Base-by-base conservation (phyloP, 1,284 basidiomycete genomes). In the Ustilago shanxiensis region DNA sequence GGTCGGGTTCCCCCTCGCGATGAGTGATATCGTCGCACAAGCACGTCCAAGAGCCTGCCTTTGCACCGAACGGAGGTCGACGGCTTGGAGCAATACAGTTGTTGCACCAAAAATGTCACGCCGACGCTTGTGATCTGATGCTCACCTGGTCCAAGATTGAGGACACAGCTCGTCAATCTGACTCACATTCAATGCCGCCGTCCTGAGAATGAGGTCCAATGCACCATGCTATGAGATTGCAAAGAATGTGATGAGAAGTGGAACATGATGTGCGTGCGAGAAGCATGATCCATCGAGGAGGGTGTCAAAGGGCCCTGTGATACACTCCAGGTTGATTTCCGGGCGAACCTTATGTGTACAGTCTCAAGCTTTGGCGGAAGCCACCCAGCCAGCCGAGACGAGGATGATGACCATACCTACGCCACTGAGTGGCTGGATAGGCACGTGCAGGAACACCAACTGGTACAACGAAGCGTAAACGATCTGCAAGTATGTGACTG, bases 371-470 rank as follows among this genome's bases (percentile, higher is more conserved):
- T 77, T 77, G 47, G 54, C 72, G 18, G 73, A 52, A 13, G 67
- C 71, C 2, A 81, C 72, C 72, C 76, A 81, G 11, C 61, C 73
- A 2, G 77, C 78, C 4, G 79, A 60, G 16, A 65, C 22, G 20
- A 81, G 63, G 54, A 81, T 79, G 63, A 81, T 47, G 49, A 55
- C 61, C 56, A 74, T 72, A 1, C 79, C 79, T 6, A 76, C 22
- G 10, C 59, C 73, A 47, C 74, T 77, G 20, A 81, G 61, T 7
- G 72, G 74, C 35, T 72, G 67, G 10, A 79, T 65, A 1, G 74
- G 74, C 9, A 60, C 57, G 26, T 79, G 72, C 22, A 81, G 60
- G 54, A 81, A 69, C 4, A 75, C 53, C 13, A 79, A 56, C 61
- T 81, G 79, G 20, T 72, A 81, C 22, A 79, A 2, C 0, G 74